Evolutionary conservation across 805 yeast genomes (phyloP).

Genomic region (Kockiozyma suomiensis): DNA sequence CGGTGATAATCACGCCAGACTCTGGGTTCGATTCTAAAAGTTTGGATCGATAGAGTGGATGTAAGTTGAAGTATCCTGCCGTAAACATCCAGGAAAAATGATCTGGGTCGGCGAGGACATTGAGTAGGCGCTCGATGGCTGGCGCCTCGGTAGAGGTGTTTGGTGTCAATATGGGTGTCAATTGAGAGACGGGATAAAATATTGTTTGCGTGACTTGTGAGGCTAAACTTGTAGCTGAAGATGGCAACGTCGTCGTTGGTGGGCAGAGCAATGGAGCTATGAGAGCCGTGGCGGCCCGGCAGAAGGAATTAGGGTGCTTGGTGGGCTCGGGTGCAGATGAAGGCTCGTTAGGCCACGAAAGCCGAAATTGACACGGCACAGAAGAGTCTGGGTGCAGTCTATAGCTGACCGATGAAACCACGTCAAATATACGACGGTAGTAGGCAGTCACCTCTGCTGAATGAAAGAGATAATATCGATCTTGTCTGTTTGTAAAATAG

Average conservation of each 20-base stretch:
- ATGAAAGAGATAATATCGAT: constrained; percentile 78
- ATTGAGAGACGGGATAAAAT: constrained; percentile 89
- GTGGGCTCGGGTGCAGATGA: constrained; percentile 63
- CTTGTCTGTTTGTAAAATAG: constrained; percentile 93
- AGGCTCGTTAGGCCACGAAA: constrained; percentile 66
- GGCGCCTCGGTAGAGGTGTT: constrained; percentile 82
- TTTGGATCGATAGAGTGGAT: constrained; percentile 65
- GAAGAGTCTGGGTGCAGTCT: constrained; percentile 52
- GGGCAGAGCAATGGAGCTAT: constrained; percentile 63
- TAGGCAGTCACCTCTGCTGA: constrained; percentile 64
- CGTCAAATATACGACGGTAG: constrained; percentile 68
- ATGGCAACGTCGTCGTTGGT: constrained; percentile 20
- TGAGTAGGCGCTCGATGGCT: constrained; percentile 58
- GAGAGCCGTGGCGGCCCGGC: constrained; percentile 50
- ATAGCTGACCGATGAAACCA: constrained; percentile 72
- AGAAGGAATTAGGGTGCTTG: constrained; percentile 36
- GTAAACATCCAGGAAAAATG: constrained; percentile 79
- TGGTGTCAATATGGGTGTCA: constrained; percentile 73
- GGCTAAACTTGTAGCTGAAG: neutral
- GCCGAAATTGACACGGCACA: constrained; percentile 52
- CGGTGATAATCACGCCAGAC: constrained; percentile 75
- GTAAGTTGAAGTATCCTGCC: constrained; percentile 95
- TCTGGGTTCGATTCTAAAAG: constrained; percentile 59
- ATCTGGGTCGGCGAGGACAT: constrained; percentile 38
- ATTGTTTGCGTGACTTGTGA: constrained; percentile 51